Percentiles rank a stretch among this genome's conserved stretches.
Conservation (phyloP, 192 early-diverging fungal species). For the Coemansia sp. region DNA sequence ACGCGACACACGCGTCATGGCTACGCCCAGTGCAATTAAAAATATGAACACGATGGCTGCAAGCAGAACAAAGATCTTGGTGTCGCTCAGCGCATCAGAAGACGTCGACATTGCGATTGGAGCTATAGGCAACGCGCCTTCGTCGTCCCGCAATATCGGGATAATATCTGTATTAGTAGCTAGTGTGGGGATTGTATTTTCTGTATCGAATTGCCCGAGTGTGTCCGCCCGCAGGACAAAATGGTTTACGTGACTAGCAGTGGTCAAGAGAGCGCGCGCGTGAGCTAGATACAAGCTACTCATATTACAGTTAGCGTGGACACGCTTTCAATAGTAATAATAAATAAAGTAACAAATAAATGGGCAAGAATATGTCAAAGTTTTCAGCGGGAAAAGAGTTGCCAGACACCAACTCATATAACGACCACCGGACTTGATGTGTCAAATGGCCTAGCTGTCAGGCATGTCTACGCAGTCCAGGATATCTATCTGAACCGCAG, state of each 20-base stretch:
- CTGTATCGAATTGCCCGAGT: background rate
- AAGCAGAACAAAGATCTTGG: conserved; percentile 53
- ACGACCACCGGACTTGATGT: background rate
- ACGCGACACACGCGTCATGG: conserved; percentile 51
- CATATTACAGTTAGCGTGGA: background rate
- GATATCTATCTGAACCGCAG: background rate
- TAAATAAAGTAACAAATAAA: background rate
- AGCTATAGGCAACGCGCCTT: conserved; percentile 7
- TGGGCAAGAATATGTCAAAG: background rate
- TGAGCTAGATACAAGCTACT: background rate
- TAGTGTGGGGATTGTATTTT: background rate
- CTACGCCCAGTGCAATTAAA: conserved; percentile 50
- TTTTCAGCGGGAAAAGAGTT: background rate
- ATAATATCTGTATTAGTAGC: background rate
- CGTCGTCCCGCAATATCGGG: conserved; percentile 4
- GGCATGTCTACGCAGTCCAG: background rate
- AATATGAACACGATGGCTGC: conserved; percentile 53
- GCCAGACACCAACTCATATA: background rate
- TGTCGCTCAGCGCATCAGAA: conserved; percentile 50
- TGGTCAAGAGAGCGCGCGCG: background rate
- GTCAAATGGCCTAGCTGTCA: background rate
- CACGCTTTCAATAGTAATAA: background rate
- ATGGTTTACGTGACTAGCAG: background rate
- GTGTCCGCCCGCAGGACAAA: background rate
- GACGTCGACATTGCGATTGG: conserved; percentile 14